Percentiles rank a stretch among this genome's conserved stretches.
phyloP scores from a whole-genome alignment of 495 filamentous ascomycete species.

The Halenospora varia region DNA sequence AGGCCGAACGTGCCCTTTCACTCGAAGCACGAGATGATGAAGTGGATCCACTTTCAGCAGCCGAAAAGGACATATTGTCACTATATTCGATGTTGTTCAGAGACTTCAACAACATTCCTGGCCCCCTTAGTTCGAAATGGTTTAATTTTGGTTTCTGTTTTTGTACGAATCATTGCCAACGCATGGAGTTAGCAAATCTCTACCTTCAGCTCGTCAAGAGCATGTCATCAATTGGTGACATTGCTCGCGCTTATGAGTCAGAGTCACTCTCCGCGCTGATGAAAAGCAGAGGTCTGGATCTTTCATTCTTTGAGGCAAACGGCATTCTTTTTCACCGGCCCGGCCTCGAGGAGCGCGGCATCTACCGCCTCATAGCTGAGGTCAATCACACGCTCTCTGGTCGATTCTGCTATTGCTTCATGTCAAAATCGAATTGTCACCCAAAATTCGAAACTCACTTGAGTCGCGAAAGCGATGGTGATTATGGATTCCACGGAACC shows the following conservation, averaged over 20 bases:
- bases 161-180: constrained; percentile 2
- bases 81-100: background rate
- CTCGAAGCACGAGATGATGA: background rate
- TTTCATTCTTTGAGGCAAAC: constrained; percentile 6
- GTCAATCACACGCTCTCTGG: constrained; percentile 10
- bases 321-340: constrained; percentile 5
- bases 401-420: constrained; percentile 4
- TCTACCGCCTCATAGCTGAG: constrained; percentile 8
- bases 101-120: constrained; percentile 4
- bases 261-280: constrained; percentile 1
- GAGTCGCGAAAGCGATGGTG: constrained; percentile 3
- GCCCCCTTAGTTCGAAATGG: background rate
- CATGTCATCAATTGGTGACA: constrained; percentile 1
- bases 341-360: constrained; percentile 2
- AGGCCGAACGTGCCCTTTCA: background rate
- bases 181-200: background rate
- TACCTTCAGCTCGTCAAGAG: constrained; percentile 1
- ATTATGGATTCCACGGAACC: constrained; percentile 6
- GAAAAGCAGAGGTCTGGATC: constrained; percentile 7
- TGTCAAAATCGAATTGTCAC: constrained; percentile 4
- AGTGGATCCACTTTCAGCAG: background rate
- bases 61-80: background rate
- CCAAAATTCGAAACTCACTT: constrained; percentile 13
- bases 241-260: constrained; percentile 3
- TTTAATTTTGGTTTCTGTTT: constrained; percentile 6